Conservation (phyloP, 257 asterid genomes). For the Misopates orontium region DNA sequence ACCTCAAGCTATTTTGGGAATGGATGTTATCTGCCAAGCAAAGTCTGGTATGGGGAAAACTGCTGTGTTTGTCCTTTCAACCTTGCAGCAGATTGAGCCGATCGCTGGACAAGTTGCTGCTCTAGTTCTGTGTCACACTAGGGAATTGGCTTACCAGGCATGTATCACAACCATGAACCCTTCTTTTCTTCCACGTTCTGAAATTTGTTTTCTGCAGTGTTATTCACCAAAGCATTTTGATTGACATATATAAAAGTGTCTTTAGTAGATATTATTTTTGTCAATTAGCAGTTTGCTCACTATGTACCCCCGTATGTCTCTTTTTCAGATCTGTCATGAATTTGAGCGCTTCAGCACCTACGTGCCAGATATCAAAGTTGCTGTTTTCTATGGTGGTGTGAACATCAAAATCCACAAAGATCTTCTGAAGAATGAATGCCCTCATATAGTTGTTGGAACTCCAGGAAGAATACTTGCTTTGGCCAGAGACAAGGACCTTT, state of each 20-base stretch:
- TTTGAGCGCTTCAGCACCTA: conserved; percentile 89
- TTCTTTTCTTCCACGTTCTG: too few species aligned
- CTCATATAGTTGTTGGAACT: conserved; percentile 88
- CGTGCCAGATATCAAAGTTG: conserved; percentile 72
- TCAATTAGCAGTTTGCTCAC: conserved; percentile 20
- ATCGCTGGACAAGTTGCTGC: conserved; percentile 89
- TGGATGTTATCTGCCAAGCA: conserved; percentile 95
- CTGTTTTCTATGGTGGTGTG: conserved; percentile 91
- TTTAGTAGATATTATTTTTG: too few species aligned
- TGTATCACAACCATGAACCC: not conserved
- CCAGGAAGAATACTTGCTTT: conserved; percentile 86
- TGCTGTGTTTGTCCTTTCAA: conserved; percentile 89
- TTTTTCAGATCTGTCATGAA: conserved; percentile 80
- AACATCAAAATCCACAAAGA: conserved; percentile 76
- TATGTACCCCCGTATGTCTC: not conserved
- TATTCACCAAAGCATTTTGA: too few species aligned
- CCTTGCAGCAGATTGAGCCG: conserved; percentile 89
- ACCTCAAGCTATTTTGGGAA: conserved; percentile 92
- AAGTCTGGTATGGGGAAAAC: conserved; percentile 98
- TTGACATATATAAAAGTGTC: too few species aligned
- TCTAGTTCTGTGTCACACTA: conserved; percentile 81
- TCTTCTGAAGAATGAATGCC: conserved; percentile 87
- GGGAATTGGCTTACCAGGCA: conserved; percentile 96
- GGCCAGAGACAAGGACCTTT: conserved; percentile 78
- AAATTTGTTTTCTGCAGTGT: not conserved